Conservation (phyloP, 805 yeast genomes). For the Dipodascopsis uninucleata region DNA sequence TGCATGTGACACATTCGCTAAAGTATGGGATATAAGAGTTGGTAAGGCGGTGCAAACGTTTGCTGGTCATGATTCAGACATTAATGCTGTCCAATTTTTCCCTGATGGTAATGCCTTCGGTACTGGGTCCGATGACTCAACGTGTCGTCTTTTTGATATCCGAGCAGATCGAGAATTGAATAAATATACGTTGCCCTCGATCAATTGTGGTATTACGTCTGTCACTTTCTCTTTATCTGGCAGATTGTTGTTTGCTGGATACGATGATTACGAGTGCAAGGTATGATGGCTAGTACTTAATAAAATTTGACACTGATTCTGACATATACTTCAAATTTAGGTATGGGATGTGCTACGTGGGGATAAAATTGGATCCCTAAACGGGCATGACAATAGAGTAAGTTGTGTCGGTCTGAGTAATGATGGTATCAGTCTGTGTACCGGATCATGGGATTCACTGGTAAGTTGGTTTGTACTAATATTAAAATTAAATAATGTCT, state of each 20-base stretch:
- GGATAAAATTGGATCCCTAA: conserved; percentile 60
- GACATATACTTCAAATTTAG: conserved; percentile 35
- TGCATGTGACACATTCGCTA: conserved; percentile 64
- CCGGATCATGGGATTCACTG: conserved; percentile 79
- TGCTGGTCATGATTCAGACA: conserved; percentile 59
- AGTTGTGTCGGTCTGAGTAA: conserved; percentile 63
- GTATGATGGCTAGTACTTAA: conserved; percentile 4
- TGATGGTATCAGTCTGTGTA: conserved; percentile 72
- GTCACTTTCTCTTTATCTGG: conserved; percentile 73
- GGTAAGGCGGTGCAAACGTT: conserved; percentile 39
- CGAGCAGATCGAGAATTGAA: conserved; percentile 71
- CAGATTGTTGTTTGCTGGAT: conserved; percentile 67
- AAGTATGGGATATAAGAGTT: conserved; percentile 74
- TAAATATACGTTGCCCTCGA: conserved; percentile 36
- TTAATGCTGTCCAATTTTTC: conserved; percentile 57
- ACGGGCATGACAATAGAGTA: conserved; percentile 61
- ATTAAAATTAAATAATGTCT: neutral
- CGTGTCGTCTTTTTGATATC: conserved; percentile 64
- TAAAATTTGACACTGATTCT: neutral
- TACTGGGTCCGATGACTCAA: conserved; percentile 77
- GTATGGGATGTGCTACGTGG: conserved; percentile 74
- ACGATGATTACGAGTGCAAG: conserved; percentile 65
- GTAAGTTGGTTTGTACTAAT: conserved; percentile 16
- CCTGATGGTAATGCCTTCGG: conserved; percentile 69
- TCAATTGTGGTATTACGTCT: conserved; percentile 50